Evolutionary conservation across 2,329 filamentous ascomycete genomes (phyloP).

Genomic region (Ploettnerulaceae sp.): DNA sequence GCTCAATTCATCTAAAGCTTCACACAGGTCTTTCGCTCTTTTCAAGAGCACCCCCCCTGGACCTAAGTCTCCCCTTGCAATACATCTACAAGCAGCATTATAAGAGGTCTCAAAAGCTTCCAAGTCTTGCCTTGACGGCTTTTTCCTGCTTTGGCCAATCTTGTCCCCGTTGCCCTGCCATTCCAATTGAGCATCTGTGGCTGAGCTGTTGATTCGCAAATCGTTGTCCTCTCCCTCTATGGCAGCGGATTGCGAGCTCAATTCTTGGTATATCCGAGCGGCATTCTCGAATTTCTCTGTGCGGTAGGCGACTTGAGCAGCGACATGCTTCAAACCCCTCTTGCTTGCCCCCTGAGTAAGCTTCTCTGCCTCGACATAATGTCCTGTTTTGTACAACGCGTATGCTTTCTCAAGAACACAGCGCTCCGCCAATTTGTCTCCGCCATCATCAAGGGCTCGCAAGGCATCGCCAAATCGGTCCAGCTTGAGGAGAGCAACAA

Average conservation of each 20-base stretch:
- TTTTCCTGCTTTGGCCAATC: constrained; percentile 39
- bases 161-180: constrained; percentile 51
- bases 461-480: constrained; percentile 78
- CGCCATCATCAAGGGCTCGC: constrained; percentile 59
- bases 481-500: constrained; percentile 73
- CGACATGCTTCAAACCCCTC: constrained; percentile 43
- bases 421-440: constrained; percentile 52
- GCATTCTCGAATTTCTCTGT: constrained; percentile 68
- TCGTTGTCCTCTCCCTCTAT: constrained; percentile 64
- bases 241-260: constrained; percentile 44
- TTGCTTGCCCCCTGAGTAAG: constrained; percentile 24
- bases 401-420: constrained; percentile 71
- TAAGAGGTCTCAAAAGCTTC: constrained; percentile 79
- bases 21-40: constrained; percentile 65
- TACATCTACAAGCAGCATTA: constrained; percentile 70
- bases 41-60: constrained; percentile 64
- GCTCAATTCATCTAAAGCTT: constrained; percentile 65
- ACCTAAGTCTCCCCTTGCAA: constrained; percentile 62
- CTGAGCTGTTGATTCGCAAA: constrained; percentile 69
- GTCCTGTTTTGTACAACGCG: constrained; percentile 75
- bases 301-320: constrained; percentile 67
- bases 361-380: constrained; percentile 57
- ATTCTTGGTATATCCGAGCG: constrained; percentile 55
- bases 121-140: constrained; percentile 54
- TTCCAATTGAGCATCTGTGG: constrained; percentile 65